Evolutionary conservation across 805 yeast genomes (phyloP).

Genomic region (Clavispora vitiphila): DNA sequence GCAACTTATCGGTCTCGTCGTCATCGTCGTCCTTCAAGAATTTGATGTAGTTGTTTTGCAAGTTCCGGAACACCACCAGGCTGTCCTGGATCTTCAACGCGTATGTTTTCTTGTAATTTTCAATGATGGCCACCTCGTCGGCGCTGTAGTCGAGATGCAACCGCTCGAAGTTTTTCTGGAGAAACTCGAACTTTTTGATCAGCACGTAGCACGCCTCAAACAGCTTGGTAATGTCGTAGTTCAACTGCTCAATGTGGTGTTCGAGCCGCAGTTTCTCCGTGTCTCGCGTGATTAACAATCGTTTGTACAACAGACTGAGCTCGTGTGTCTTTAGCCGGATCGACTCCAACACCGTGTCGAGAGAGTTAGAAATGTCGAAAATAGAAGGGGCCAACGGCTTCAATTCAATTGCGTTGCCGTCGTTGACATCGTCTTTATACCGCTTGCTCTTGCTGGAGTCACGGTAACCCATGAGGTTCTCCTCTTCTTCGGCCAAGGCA

Average conservation of each 20-base stretch:
- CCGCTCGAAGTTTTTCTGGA: constrained; percentile 38
- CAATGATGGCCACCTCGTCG: constrained; percentile 60
- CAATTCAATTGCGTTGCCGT: constrained; percentile 46
- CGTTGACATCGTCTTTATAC: constrained; percentile 13
- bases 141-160: constrained; percentile 32
- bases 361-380: constrained; percentile 64
- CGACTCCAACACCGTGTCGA: constrained; percentile 55
- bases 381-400: constrained; percentile 72
- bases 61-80: constrained; percentile 72
- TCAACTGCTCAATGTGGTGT: constrained; percentile 70
- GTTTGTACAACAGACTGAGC: constrained; percentile 68
- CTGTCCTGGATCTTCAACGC: constrained; percentile 80
- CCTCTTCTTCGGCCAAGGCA: constrained; percentile 49
- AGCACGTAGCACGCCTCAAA: constrained; percentile 76
- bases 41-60: constrained; percentile 86
- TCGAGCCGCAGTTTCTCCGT: constrained; percentile 76
- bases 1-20: constrained; percentile 29
- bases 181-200: constrained; percentile 57
- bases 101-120: constrained; percentile 76
- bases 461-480: constrained; percentile 46
- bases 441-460: constrained; percentile 7
- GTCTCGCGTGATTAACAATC: constrained; percentile 81
- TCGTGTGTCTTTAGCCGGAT: constrained; percentile 53
- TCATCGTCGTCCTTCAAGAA: constrained; percentile 77
- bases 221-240: constrained; percentile 65